Conservation (phyloP, 345 rosid species). For the Salix caprea region DNA sequence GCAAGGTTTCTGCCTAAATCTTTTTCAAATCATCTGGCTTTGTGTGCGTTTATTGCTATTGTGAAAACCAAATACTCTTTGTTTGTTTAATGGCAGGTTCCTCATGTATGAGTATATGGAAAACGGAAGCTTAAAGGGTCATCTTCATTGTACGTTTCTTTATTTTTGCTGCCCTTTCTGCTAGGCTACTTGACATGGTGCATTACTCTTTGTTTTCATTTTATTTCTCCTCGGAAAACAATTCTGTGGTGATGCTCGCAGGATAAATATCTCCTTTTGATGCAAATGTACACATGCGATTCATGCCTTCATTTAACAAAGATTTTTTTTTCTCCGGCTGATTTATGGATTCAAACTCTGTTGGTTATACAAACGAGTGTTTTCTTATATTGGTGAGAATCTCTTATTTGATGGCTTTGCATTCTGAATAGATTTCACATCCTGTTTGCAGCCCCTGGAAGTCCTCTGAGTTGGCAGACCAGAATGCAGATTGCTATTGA, state of each 20-base stretch:
- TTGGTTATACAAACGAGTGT: neutral
- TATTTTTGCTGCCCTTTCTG: slow-evolving; percentile 5
- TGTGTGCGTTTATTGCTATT: neutral
- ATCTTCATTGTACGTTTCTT: slow-evolving; percentile 70
- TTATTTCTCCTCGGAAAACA: neutral
- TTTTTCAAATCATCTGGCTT: neutral
- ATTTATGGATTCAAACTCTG: neutral
- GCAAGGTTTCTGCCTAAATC: neutral
- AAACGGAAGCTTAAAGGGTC: slow-evolving; percentile 87
- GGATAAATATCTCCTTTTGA: neutral
- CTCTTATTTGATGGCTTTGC: slow-evolving; percentile 1
- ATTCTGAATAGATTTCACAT: slow-evolving; percentile 7
- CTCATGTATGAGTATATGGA: slow-evolving; percentile 87
- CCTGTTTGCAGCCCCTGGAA: slow-evolving; percentile 46
- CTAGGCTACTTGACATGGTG: neutral
- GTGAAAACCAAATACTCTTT: slow-evolving; percentile 8
- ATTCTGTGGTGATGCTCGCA: neutral
- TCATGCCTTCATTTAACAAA: neutral
- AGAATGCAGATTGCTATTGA: slow-evolving; percentile 88
- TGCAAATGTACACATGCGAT: neutral
- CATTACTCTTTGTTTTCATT: neutral
- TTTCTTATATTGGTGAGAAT: neutral
- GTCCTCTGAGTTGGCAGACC: slow-evolving; percentile 73
- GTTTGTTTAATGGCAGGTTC: slow-evolving; percentile 48
- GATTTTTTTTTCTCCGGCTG: neutral